phyloP scores from a whole-genome alignment of 108 stramenopile species.

The Cyclotella baltica region DNA sequence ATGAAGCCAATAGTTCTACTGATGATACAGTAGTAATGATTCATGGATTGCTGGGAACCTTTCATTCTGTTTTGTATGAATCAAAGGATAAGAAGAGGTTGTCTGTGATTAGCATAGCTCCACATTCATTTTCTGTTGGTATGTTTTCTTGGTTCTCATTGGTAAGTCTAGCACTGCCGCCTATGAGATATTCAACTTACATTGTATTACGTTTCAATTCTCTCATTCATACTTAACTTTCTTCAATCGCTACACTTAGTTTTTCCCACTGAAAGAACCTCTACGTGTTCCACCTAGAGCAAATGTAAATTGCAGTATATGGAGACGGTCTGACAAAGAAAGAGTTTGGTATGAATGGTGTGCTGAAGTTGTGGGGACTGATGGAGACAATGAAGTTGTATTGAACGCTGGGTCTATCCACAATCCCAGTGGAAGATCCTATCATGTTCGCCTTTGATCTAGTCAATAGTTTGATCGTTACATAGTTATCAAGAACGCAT shows the following conservation, averaged over 20 bases:
- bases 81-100: constrained; percentile 17
- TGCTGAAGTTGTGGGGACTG: constrained; percentile 65
- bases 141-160: constrained; percentile 99
- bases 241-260: constrained; percentile 32
- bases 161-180: constrained; percentile 5
- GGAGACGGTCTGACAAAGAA: constrained; percentile 71
- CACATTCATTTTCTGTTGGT: constrained; percentile 87
- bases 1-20: constrained; percentile 11
- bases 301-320: constrained; percentile 79
- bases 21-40: constrained; percentile 50
- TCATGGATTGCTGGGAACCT: constrained; percentile 96
- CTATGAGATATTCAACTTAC: not conserved
- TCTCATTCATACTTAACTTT: too few relatives aligned
- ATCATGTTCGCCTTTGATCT: constrained; percentile 56
- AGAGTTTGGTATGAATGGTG: constrained; percentile 99
- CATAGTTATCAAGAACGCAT: not conserved
- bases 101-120: constrained; percentile 90
- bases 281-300: constrained; percentile 72
- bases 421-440: constrained; percentile 92
- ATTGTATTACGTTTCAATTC: too few relatives aligned
- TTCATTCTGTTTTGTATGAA: constrained; percentile 89
- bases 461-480: not conserved
- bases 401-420: constrained; percentile 67
- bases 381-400: constrained; percentile 46
- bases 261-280: constrained; percentile 91